phyloP scores from a whole-genome alignment of 176 grass and related monocot genomes.

The Calamus simplicifolius region DNA sequence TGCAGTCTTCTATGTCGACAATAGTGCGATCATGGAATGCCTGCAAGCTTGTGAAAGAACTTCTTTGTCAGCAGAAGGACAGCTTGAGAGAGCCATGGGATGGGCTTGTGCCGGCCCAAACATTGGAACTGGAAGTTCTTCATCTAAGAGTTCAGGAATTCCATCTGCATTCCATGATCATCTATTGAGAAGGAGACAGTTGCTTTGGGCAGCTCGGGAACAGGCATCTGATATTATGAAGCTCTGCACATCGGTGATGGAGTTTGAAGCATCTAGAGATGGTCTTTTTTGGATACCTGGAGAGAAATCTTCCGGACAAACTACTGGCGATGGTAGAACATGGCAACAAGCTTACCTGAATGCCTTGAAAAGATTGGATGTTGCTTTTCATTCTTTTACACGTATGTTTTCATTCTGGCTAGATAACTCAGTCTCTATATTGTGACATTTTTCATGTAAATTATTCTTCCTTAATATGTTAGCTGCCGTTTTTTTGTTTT shows the following conservation, averaged over 20 bases:
- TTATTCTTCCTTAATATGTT: not conserved
- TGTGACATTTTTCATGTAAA: not conserved
- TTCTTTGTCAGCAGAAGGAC: constrained; percentile 70
- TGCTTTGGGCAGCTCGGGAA: constrained; percentile 53
- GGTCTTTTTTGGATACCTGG: constrained; percentile 58
- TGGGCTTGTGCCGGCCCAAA: constrained; percentile 84
- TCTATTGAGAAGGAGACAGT: constrained; percentile 63
- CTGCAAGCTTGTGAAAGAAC: constrained; percentile 77
- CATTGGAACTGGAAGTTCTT: constrained; percentile 29
- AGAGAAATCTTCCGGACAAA: constrained; percentile 55
- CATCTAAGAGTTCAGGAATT: constrained; percentile 58
- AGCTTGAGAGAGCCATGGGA: constrained; percentile 94
- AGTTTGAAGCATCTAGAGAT: constrained; percentile 92
- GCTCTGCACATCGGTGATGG: constrained; percentile 70
- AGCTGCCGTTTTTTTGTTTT: not conserved
- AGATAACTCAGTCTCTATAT: not conserved
- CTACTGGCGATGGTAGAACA: constrained; percentile 47
- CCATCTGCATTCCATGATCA: constrained; percentile 75
- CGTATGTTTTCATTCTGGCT: constrained; percentile 35
- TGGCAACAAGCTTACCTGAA: constrained; percentile 79
- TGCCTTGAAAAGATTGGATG: constrained; percentile 64
- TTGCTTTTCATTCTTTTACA: constrained; percentile 74
- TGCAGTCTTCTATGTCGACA: constrained; percentile 71
- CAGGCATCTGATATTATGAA: constrained; percentile 71
- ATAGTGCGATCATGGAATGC: constrained; percentile 76